phyloP scores from a whole-genome alignment of 164 flowering plant genomes.

The Malania oleifera region DNA sequence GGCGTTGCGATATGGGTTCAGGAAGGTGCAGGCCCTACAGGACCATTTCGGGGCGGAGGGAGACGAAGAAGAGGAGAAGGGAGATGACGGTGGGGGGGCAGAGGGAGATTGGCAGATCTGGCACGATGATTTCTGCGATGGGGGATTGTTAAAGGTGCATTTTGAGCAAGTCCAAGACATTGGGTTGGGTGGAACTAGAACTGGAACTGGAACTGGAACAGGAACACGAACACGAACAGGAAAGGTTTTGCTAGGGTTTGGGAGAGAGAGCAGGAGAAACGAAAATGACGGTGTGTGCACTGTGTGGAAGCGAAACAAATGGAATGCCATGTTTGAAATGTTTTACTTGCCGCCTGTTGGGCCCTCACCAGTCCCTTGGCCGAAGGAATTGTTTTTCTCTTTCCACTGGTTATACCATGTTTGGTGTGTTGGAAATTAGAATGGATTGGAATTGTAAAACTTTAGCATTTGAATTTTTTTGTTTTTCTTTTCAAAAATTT shows the following conservation, averaged over 20 bases:
- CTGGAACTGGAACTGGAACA: too few relatives aligned
- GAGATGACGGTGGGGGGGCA: constrained; percentile 20
- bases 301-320: too few relatives aligned
- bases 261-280: background rate
- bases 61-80: constrained; percentile 23
- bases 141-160: constrained; percentile 70
- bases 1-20: constrained; percentile 35
- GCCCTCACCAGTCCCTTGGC: too few relatives aligned
- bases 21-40: constrained; percentile 74
- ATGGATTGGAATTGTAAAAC: too few relatives aligned
- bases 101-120: constrained; percentile 47
- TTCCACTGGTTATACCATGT: too few relatives aligned
- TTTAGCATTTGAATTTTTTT: too few relatives aligned
- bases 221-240: too few relatives aligned
- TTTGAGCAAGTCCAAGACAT: constrained; percentile 61
- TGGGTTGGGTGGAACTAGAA: constrained; percentile 2
- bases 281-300: background rate
- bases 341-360: constrained; percentile 2
- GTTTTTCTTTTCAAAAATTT: too few relatives aligned
- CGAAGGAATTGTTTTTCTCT: too few relatives aligned
- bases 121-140: constrained; percentile 43
- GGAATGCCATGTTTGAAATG: background rate
- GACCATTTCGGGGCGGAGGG: constrained; percentile 42
- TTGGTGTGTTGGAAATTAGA: too few relatives aligned
- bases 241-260: constrained; percentile 18